Conservation (phyloP, 768 basidiomycete genomes). For the Crassisporium funariophilum region DNA sequence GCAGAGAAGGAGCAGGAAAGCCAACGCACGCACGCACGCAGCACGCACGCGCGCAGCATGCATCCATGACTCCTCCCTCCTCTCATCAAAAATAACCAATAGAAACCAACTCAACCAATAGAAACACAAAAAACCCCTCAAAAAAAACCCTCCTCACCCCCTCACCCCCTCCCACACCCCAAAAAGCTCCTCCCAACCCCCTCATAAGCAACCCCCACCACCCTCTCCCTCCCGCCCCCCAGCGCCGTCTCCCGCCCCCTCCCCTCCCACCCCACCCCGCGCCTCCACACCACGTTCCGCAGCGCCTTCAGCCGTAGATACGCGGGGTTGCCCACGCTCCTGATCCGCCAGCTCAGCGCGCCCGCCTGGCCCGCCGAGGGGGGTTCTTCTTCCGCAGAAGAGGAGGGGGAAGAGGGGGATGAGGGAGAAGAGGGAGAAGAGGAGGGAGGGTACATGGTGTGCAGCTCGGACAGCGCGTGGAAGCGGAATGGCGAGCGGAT, state of each 20-base stretch:
- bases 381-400: neutral
- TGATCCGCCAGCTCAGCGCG: slow-evolving; percentile 43
- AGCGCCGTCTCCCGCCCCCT: slow-evolving; percentile 49
- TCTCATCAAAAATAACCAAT: neutral
- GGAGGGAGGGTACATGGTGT: slow-evolving; percentile 27
- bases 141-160: neutral
- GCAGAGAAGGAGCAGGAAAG: no score
- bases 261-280: slow-evolving; percentile 50
- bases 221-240: slow-evolving; percentile 57
- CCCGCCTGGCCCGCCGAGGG: slow-evolving; percentile 10
- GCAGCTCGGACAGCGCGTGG: slow-evolving; percentile 31
- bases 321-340: slow-evolving; percentile 63
- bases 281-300: slow-evolving; percentile 51
- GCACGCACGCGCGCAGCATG: no score
- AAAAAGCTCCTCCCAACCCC: slow-evolving; percentile 59
- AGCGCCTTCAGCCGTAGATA: slow-evolving; percentile 62
- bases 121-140: slow-evolving; percentile 8
- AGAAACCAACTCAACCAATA: slow-evolving; percentile 4
- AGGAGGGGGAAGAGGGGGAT: neutral
- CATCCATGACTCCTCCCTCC: neutral
- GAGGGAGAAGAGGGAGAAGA: slow-evolving; percentile 9
- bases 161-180: slow-evolving; percentile 1
- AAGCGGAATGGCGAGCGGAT: slow-evolving; percentile 44
- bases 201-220: slow-evolving; percentile 62
- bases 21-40: no score